Base-by-base conservation (phyloP, 768 basidiomycete genomes). In the Hortiboletus campestris region DNA sequence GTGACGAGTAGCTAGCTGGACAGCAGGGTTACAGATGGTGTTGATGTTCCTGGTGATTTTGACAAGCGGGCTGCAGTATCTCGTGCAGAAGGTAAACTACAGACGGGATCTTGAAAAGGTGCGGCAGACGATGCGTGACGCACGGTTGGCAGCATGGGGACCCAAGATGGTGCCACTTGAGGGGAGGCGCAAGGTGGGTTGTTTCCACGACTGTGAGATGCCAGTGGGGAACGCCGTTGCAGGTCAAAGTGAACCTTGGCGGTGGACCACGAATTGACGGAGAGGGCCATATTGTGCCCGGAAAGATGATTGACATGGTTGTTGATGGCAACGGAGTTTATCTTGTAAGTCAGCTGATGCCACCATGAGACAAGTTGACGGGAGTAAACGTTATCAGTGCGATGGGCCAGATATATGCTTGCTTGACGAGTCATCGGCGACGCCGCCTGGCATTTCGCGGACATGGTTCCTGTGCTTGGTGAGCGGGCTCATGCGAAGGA, bases 131-230 rank as follows among this genome's bases (percentile, higher is more conserved):
- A 72, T 82, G 6, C 61, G 63, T 42, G 80, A 85, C 45, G 93
- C 92, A n/a, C 80, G 80, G 53, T 61, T 78, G 39, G 80, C 84
- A 12, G 93, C 93, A 8, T 95, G 92, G 91, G 93, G 93, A 12
- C 79, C 87, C 4, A 91, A 88, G 66, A 70, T 87, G 74, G 74
- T 78, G 16, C 89, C 87, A 2, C 46, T 79, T 25, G 78, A 79
- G 56, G 86, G 82, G 53, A 80, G 77, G 67, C 81, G 86, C 63
- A 94, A 91, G 79, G 91, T 88, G 56, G 29, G 75, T 55, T 53
- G 46, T 22, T 50, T 25, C 41, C 46, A 46, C 40, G 42, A 32
- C n/a, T 7, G 17, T 39, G 32, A 25, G 49, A 35, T 46, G 14
- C 35, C 32, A 55, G 32, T 29, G 49, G 51, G 49, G 39, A 58